These are phyloP conservation scores for Trapa bicornis DNA, from an alignment of 345 rosid species.

Conservation along the genomic window DNA sequence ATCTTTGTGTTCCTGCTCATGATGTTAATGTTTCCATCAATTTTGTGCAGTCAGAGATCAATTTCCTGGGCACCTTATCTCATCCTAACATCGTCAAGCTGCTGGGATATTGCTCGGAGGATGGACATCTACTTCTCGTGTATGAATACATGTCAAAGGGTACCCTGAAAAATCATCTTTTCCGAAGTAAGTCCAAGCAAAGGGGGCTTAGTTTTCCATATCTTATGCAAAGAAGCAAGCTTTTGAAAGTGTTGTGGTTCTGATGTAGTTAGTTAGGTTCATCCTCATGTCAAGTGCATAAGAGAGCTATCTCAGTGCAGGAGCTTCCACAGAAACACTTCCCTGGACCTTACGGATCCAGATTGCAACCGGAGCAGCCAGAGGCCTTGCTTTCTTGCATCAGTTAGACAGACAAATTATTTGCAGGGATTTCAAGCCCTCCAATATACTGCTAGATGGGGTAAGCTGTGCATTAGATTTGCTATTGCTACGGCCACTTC, in stretches of 20 bases:
- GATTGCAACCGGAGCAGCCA: slow-evolving; percentile 16
- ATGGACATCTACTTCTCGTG: slow-evolving; percentile 9
- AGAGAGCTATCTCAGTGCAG: slow-evolving; percentile 4
- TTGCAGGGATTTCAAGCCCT: slow-evolving; percentile 18
- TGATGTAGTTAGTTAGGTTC: background rate
- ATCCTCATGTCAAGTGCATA: background rate
- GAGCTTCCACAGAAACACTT: background rate
- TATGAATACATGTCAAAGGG: slow-evolving; percentile 20
- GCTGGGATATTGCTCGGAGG: slow-evolving; percentile 19
- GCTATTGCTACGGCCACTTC: background rate
- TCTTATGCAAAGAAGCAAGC: background rate
- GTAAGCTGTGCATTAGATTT: slow-evolving; percentile 2
- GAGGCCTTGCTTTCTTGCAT: slow-evolving; percentile 14
- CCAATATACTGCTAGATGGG: slow-evolving; percentile 14
- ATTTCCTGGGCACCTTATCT: slow-evolving; percentile 8
- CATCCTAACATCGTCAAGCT: slow-evolving; percentile 18
- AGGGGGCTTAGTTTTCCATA: background rate
- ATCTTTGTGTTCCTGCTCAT: background rate
- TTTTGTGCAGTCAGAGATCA: slow-evolving; percentile 15
- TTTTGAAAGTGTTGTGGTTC: background rate
- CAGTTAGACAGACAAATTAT: slow-evolving; percentile 8
- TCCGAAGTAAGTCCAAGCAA: slow-evolving; percentile 12
- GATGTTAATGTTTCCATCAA: background rate
- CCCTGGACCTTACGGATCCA: slow-evolving; percentile 10
- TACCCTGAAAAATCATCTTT: slow-evolving; percentile 14